Conservation (phyloP, 2,329 filamentous ascomycete genomes). For the Macrophomina phaseolina region DNA sequence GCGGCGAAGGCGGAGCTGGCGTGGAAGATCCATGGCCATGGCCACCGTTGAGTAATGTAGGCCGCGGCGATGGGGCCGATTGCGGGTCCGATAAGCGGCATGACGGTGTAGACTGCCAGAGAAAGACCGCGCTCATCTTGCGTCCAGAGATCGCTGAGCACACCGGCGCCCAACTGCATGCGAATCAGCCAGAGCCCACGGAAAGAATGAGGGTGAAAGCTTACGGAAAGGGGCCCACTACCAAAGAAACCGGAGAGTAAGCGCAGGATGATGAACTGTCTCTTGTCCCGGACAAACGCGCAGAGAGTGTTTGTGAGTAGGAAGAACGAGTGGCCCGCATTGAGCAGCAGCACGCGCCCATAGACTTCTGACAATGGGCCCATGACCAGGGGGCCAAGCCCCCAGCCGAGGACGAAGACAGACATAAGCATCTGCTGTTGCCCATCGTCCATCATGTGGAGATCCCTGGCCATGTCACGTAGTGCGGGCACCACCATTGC, state of each 20-base stretch:
- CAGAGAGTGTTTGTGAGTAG: conserved; percentile 66
- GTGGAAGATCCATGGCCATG: not conserved
- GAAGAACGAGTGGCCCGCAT: conserved; percentile 61
- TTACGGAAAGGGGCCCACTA: conserved; percentile 40
- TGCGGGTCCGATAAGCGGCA: conserved; percentile 44
- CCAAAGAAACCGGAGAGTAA: conserved; percentile 44
- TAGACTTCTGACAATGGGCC: conserved; percentile 38
- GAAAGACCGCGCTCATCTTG: conserved; percentile 41
- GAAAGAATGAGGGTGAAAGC: no score
- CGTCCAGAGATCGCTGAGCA: conserved; percentile 45
- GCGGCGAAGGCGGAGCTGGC: not conserved
- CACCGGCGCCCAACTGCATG: conserved; percentile 44
- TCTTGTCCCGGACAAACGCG: conserved; percentile 56
- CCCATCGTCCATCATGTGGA: conserved; percentile 57
- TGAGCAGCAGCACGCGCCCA: conserved; percentile 49
- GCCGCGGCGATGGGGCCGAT: conserved; percentile 44
- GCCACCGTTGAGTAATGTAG: not conserved
- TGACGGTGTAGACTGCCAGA: conserved; percentile 45
- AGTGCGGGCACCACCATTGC: conserved; percentile 73
- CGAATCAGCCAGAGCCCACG: no score
- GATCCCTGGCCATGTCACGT: conserved; percentile 66
- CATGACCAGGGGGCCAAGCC: conserved; percentile 37
- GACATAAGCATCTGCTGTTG: conserved; percentile 57
- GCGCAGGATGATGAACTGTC: conserved; percentile 46
- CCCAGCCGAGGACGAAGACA: conserved; percentile 36